phyloP scores from a whole-genome alignment of 257 asterid species.

The Schizonepeta tenuifolia region DNA sequence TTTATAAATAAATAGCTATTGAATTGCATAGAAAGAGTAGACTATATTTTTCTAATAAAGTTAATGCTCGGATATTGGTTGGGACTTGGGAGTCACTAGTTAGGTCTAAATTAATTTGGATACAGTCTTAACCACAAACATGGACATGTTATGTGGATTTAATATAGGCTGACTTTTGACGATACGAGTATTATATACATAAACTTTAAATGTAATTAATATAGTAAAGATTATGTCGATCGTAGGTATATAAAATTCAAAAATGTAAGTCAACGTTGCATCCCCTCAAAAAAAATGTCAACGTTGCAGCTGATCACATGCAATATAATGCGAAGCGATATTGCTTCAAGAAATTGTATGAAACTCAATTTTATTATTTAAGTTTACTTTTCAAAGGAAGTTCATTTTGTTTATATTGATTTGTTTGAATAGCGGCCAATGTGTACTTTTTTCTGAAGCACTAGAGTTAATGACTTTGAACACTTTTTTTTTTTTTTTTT shows the following conservation, averaged over 20 bases:
- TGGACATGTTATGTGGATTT: conserved; percentile 25
- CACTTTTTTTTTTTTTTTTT: too few relatives aligned
- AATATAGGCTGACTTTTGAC: conserved; percentile 17
- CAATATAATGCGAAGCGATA: conserved; percentile 16
- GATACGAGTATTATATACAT: neutral
- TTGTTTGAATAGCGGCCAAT: too few relatives aligned
- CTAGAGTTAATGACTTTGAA: too few relatives aligned
- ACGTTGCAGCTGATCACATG: conserved; percentile 33
- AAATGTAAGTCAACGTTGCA: conserved; percentile 32
- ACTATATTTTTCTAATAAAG: neutral
- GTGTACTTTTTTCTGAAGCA: too few relatives aligned
- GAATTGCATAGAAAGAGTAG: neutral
- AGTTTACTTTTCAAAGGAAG: neutral
- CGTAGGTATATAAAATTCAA: neutral
- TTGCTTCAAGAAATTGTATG: neutral
- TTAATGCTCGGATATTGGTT: conserved; percentile 31
- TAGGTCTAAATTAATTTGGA: conserved; percentile 27
- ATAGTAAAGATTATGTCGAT: too few relatives aligned
- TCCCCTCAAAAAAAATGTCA: too few relatives aligned
- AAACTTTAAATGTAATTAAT: too few relatives aligned
- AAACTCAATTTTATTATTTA: neutral
- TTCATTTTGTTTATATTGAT: neutral
- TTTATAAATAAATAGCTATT: neutral
- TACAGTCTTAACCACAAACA: conserved; percentile 26
- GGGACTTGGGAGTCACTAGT: conserved; percentile 34